Evolutionary conservation across 495 filamentous ascomycete genomes (phyloP), one percentile per base, ranked within the genome.

Genomic region (Tricharina praecox): DNA sequence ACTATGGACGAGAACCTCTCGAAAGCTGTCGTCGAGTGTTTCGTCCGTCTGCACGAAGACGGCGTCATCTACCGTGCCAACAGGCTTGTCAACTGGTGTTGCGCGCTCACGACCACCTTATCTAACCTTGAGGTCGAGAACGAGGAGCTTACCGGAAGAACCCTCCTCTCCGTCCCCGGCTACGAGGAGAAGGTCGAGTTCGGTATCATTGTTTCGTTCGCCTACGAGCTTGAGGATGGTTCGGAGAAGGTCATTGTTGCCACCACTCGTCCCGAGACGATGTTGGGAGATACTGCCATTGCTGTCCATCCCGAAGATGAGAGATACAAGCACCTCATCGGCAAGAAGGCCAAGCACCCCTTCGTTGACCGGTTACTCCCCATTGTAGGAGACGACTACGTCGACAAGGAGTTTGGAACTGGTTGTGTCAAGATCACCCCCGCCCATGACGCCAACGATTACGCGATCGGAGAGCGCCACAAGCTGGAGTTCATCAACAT

Each of bases 401-500:
- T 86, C 7, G 79, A 83, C 48, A 72, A 68, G 23, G 80, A 82
- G 34, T 85, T 86, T 53, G 81, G 81, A 67, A 83, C 81, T 56
- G 81, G 81, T 67, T 81, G 79, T 38, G 63, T 65, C 32, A 86
- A 86, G 67, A 76, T 86, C 42, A 86, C 81, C 1, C 81, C 81
- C 10, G 81, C 81, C 20, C 81, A 86, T 56, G 81, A 86, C 50
- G 77, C 78, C 53, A 86, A 85, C 62, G 81, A 86, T 74, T 86
- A 77, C 63, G 69, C 72, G 50, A 68, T 81, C 44, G 81, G 81
- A 24, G 70, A 77, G 61, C 67, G 70, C 11, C 80, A 86, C 61
- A 52, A 52, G 18, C 70, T 76, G 47, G 68, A 79, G 5, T 55
- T 61, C 24, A 51, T 60, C 53, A 60, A 56, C 32, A 56, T 56